Evolutionary conservation across 1,284 basidiomycete species (phyloP).

Genomic region (Microbotryum violaceum): DNA sequence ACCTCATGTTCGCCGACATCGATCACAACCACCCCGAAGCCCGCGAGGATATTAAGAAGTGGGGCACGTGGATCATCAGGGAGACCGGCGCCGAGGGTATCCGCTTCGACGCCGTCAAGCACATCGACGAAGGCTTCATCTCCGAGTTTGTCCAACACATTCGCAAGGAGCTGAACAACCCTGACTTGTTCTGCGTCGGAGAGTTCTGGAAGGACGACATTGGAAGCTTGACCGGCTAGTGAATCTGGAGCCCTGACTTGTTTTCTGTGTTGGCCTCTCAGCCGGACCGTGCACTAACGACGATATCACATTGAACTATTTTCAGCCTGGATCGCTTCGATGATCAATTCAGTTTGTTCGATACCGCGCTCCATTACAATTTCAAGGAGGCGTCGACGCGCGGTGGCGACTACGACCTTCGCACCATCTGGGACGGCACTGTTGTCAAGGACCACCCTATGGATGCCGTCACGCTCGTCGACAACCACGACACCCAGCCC

Average conservation of each 20-base stretch:
- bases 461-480: constrained; percentile 53
- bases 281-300: background rate
- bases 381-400: constrained; percentile 51
- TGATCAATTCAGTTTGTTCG: constrained; percentile 53
- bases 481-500: constrained; percentile 42
- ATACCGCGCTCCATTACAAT: constrained; percentile 52
- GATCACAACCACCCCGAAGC: constrained; percentile 79
- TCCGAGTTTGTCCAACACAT: constrained; percentile 50
- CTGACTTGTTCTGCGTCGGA: constrained; percentile 48
- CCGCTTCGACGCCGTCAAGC: constrained; percentile 60
- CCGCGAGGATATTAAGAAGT: constrained; percentile 44
- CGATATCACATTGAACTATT: constrained; percentile 44
- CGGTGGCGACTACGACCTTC: constrained; percentile 48
- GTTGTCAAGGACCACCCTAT: constrained; percentile 50
- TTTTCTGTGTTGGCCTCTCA: background rate
- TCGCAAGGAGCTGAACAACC: constrained; percentile 44
- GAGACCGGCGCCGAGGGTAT: constrained; percentile 74
- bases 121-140: constrained; percentile 44
- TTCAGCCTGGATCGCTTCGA: constrained; percentile 56
- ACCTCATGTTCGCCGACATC: constrained; percentile 45
- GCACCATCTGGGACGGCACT: constrained; percentile 52
- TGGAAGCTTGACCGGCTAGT: constrained; percentile 7
- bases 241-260: background rate
- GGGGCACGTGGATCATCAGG: constrained; percentile 55
- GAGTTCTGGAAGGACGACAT: constrained; percentile 33